Percentiles rank a stretch among this genome's conserved stretches.
These are phyloP conservation scores for Heteromeles arbutifolia DNA, from an alignment of 306 rosid species.

Conservation along the genomic window DNA sequence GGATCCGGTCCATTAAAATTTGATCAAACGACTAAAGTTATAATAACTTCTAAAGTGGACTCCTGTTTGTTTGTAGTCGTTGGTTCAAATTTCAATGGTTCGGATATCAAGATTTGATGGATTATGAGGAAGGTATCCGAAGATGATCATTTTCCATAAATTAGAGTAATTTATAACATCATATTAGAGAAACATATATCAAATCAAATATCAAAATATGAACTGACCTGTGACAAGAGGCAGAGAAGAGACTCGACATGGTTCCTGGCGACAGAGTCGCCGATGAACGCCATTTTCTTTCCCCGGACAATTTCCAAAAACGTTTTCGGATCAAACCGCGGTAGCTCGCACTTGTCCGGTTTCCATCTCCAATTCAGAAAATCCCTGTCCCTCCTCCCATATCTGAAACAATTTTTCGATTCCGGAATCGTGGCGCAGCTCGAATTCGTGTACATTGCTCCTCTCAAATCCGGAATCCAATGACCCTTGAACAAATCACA, in stretches of 20 bases:
- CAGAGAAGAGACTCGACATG: constrained; percentile 85
- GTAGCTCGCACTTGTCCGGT: constrained; percentile 64
- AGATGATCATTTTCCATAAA: no score
- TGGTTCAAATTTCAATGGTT: no score
- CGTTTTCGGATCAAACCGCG: constrained; percentile 39
- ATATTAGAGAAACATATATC: no score
- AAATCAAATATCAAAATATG: background rate
- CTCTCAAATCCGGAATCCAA: constrained; percentile 45
- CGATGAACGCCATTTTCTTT: constrained; percentile 73
- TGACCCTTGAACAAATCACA: constrained; percentile 69
- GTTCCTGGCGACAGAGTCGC: constrained; percentile 86
- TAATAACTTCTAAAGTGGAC: no score
- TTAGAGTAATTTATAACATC: no score
- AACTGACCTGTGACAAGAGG: constrained; percentile 69
- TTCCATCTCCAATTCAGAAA: constrained; percentile 94
- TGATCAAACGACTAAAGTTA: no score
- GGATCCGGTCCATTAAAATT: no score
- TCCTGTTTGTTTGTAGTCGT: no score
- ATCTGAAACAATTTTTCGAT: constrained; percentile 67
- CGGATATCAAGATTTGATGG: no score
- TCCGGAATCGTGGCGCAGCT: constrained; percentile 72
- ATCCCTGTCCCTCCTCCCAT: constrained; percentile 60
- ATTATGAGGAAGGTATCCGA: no score
- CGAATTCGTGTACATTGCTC: constrained; percentile 52
- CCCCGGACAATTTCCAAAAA: constrained; percentile 56